These are phyloP conservation scores for Nigrospora sphaerica DNA, from an alignment of 2,329 filamentous ascomycete species.

Conservation along the genomic window DNA sequence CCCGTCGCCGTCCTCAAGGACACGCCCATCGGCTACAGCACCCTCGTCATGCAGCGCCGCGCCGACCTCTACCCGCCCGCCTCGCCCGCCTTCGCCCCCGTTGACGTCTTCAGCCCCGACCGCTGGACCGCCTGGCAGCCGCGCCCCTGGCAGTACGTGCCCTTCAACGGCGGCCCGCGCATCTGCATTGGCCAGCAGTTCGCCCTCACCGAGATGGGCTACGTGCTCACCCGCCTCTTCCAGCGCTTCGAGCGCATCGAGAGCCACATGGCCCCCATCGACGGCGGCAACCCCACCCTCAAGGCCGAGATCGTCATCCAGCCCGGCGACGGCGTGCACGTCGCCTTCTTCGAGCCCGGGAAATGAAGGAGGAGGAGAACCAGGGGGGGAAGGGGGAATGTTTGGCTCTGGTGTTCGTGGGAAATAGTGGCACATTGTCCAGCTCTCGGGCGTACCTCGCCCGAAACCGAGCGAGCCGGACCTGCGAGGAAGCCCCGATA, in stretches of 20 bases:
- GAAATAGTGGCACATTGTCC: background rate
- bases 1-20: constrained; percentile 63
- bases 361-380: constrained; percentile 7
- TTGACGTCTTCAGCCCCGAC: constrained; percentile 54
- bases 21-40: constrained; percentile 58
- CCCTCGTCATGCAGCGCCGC: constrained; percentile 68
- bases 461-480: too few species aligned
- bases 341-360: constrained; percentile 46
- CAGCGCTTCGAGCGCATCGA: constrained; percentile 63
- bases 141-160: constrained; percentile 63
- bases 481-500: too few species aligned
- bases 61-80: constrained; percentile 50
- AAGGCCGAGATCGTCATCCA: constrained; percentile 54
- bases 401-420: background rate
- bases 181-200: constrained; percentile 68
- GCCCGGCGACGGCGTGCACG: constrained; percentile 50
- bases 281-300: constrained; percentile 45
- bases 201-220: constrained; percentile 69
- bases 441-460: too few species aligned
- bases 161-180: constrained; percentile 34
- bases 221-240: constrained; percentile 64
- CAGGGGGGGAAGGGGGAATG: background rate
- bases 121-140: constrained; percentile 60
- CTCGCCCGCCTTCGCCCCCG: constrained; percentile 36
- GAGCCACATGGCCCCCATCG: constrained; percentile 46